A percentile compares a stretch with the other conserved stretches of the same genome.
Evolutionary conservation across 2,329 filamentous ascomycete species (phyloP).

Genomic region (Dendryphion nanum): DNA sequence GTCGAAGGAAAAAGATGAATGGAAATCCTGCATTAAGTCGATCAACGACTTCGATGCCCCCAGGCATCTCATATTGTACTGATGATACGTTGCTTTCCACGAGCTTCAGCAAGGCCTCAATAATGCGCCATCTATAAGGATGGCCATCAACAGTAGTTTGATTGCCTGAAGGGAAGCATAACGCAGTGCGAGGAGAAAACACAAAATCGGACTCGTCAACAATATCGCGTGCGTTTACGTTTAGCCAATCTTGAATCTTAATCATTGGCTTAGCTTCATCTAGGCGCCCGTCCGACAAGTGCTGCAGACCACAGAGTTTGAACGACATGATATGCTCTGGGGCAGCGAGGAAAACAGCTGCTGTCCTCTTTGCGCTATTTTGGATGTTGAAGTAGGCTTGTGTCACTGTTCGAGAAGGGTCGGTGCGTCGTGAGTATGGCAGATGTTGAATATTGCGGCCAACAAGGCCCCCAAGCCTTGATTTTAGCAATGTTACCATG

Average conservation of each 20-base stretch:
- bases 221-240: constrained; percentile 59
- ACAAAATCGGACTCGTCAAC: constrained; percentile 60
- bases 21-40: no score
- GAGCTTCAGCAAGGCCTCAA: constrained; percentile 37
- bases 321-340: constrained; percentile 67
- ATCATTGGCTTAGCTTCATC: constrained; percentile 46
- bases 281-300: constrained; percentile 50
- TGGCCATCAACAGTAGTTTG: constrained; percentile 42
- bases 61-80: no score
- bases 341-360: constrained; percentile 58
- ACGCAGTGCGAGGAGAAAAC: constrained; percentile 40
- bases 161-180: constrained; percentile 45
- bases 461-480: constrained; percentile 55
- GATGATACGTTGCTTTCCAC: no score
- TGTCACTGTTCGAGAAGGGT: no score
- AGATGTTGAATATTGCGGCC: constrained; percentile 55
- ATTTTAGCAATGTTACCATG: constrained; percentile 56
- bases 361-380: constrained; percentile 38
- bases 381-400: no score
- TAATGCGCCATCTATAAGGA: constrained; percentile 40
- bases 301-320: constrained; percentile 60
- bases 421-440: constrained; percentile 56
- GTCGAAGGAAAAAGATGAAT: no score
- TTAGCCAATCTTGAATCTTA: constrained; percentile 53
- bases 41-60: no score